phyloP scores from a whole-genome alignment of 371 early-diverging fungal genomes.

The Amoeboradix gromovi region DNA sequence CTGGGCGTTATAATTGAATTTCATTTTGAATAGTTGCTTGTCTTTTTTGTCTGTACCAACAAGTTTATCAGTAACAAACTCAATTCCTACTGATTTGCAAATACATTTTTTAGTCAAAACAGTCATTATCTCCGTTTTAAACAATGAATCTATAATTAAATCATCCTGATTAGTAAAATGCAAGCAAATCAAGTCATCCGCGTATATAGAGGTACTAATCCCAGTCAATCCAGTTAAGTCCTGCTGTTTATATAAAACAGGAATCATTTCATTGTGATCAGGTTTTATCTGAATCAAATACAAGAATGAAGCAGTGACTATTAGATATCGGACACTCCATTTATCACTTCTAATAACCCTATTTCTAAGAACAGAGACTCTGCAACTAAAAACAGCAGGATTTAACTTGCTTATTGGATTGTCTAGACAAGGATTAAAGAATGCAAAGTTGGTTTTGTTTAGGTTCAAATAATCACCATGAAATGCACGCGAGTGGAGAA shows the following conservation, averaged over 20 bases:
- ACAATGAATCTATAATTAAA: slow-evolving; percentile 25
- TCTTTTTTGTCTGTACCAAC: no score
- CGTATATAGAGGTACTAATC: slow-evolving; percentile 6
- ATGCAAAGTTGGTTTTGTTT: no score
- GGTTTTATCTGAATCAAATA: slow-evolving; percentile 2
- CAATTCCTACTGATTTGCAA: no score
- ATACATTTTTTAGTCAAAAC: no score
- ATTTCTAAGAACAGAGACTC: slow-evolving; percentile 53
- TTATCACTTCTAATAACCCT: slow-evolving; percentile 22
- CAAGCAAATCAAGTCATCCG: slow-evolving; percentile 56
- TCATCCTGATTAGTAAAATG: slow-evolving; percentile 30
- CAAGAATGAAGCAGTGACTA: slow-evolving; percentile 5
- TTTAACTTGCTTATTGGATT: no score
- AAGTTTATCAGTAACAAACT: no score
- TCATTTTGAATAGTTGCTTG: no score
- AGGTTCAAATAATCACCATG: no score
- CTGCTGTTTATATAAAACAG: slow-evolving; percentile 19
- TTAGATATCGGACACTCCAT: slow-evolving; percentile 6
- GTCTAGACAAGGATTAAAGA: no score
- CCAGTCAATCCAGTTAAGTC: slow-evolving; percentile 24
- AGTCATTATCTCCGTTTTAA: slow-evolving; percentile 59
- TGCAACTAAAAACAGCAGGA: no score
- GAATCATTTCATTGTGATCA: slow-evolving; percentile 20
- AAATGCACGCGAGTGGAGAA: no score
- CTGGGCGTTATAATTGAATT: no score